Percentiles rank a stretch among this genome's conserved stretches.
phyloP scores from a whole-genome alignment of 2,329 filamentous ascomycete species.

The Fusarium coffeatum region DNA sequence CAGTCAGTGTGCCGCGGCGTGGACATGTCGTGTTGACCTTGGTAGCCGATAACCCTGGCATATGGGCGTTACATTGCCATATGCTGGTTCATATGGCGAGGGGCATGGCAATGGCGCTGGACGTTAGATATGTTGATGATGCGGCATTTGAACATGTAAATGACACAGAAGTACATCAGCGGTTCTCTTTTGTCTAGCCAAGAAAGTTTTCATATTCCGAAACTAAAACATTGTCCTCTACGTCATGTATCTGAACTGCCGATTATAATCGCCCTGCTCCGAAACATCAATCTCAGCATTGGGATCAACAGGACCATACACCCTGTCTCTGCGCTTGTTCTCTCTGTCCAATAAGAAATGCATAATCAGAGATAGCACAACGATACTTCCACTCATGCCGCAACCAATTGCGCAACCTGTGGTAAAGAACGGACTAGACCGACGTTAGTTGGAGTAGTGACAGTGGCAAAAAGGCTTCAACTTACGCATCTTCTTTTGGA shows the following conservation, averaged over 20 bases:
- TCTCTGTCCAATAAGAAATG: conserved; percentile 17
- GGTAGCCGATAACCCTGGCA: conserved; percentile 1
- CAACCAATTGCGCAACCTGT: conserved; percentile 31
- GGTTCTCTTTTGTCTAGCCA: no score
- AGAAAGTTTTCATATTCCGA: no score
- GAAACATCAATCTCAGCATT: neutral
- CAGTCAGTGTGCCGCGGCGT: neutral
- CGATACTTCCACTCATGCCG: conserved; percentile 14
- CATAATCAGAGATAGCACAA: conserved; percentile 3
- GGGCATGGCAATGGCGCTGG: conserved; percentile 4
- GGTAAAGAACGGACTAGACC: conserved; percentile 8
- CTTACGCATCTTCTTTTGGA: conserved; percentile 29
- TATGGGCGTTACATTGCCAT: conserved; percentile 21
- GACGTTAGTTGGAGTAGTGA: neutral
- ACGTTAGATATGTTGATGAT: accelerated
- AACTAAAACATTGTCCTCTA: no score
- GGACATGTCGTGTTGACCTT: conserved; percentile 1
- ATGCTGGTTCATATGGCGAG: conserved; percentile 24
- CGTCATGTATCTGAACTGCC: conserved; percentile 21
- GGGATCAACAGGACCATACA: conserved; percentile 1
- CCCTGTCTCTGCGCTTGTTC: neutral
- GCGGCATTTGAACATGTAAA: accelerated
- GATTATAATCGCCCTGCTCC: conserved; percentile 1
- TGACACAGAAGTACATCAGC: neutral
- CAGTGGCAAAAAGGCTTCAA: accelerated